A percentile compares a stretch with the other conserved stretches of the same genome.
phyloP scores from a whole-genome alignment of 129 eudicot species.

The Lactuca saligna region DNA sequence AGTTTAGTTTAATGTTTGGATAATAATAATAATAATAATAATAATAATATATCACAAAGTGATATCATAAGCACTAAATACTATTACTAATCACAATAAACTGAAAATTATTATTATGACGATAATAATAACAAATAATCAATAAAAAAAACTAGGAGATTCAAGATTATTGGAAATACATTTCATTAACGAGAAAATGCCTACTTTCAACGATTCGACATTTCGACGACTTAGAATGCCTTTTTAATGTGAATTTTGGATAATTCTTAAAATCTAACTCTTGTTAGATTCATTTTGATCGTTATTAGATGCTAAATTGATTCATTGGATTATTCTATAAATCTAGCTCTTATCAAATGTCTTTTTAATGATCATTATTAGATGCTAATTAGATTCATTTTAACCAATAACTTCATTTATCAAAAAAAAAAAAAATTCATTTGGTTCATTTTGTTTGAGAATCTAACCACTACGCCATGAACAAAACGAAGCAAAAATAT shows the following conservation, averaged over 20 bases:
- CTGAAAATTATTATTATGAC: too few species aligned
- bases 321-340: background rate
- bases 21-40: too few species aligned
- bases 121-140: too few species aligned
- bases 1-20: too few species aligned
- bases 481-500: background rate
- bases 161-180: too few species aligned
- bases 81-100: too few species aligned
- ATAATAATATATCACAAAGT: too few species aligned
- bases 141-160: too few species aligned
- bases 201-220: too few species aligned
- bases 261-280: background rate
- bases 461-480: background rate
- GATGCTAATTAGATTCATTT: background rate
- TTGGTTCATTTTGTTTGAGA: too few species aligned
- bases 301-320: background rate
- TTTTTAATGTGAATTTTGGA: background rate
- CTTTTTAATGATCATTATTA: background rate
- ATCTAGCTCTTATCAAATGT: too few species aligned
- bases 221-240: background rate
- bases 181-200: too few species aligned
- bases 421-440: background rate
- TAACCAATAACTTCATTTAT: background rate
- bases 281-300: background rate
- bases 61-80: background rate